phyloP scores from a whole-genome alignment of 495 filamentous ascomycete genomes.

The Lophiostoma macrostomum region DNA sequence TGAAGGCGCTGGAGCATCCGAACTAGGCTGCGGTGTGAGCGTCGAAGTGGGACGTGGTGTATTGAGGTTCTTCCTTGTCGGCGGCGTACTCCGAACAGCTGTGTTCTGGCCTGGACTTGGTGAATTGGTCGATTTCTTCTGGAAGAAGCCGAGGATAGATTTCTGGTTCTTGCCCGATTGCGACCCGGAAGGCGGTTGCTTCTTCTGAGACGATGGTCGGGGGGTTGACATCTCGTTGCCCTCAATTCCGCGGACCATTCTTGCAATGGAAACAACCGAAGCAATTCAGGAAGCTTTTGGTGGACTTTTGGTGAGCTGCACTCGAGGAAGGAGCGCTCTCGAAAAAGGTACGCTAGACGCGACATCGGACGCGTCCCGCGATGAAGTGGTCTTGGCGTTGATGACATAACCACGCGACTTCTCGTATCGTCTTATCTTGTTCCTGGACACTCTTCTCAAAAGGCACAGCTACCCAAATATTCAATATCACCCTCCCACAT shows the following conservation, averaged over 20 bases:
- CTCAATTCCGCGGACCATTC: slow-evolving; percentile 44
- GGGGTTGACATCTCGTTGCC: slow-evolving; percentile 44
- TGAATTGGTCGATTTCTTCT: slow-evolving; percentile 58
- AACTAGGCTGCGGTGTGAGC: slow-evolving; percentile 77
- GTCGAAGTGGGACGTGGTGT: slow-evolving; percentile 20
- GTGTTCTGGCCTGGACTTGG: slow-evolving; percentile 42
- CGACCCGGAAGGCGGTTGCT: slow-evolving; percentile 34
- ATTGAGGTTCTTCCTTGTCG: slow-evolving; percentile 32
- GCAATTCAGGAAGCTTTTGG: too few species aligned
- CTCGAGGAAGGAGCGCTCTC: too few species aligned
- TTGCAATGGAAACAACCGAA: too few species aligned
- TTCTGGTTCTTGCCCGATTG: slow-evolving; percentile 65
- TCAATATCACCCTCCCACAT: too few species aligned
- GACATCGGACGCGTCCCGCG: too few species aligned
- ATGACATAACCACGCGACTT: too few species aligned
- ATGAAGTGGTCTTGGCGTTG: too few species aligned
- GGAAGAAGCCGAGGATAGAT: slow-evolving; percentile 82
- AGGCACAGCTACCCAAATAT: too few species aligned
- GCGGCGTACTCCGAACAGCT: neutral
- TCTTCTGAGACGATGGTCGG: slow-evolving; percentile 32
- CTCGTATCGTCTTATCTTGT: too few species aligned
- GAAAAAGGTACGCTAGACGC: too few species aligned
- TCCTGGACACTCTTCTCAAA: too few species aligned
- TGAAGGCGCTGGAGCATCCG: slow-evolving; percentile 58
- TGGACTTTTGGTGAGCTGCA: too few species aligned